Evolutionary conservation across 2,329 filamentous ascomycete genomes (phyloP), one percentile per base, ranked within the genome.

Genomic region (Thermomyces lanuginosus): DNA sequence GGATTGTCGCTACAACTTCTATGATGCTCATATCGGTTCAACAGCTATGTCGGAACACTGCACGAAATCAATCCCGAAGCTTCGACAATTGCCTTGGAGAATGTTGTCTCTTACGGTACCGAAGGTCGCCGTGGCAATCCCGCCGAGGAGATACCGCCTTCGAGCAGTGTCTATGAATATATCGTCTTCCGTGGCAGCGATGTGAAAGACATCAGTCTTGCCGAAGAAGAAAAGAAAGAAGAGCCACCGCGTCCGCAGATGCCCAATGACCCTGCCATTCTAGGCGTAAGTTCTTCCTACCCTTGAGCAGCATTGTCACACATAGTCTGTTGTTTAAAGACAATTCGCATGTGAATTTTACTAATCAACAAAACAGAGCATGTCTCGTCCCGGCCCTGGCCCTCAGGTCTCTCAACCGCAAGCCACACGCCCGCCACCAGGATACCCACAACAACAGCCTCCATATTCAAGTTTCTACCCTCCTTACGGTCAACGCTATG

Each of bases 1-100:
- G 12, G 8, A 18, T 5, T 18, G 8, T 16, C 8, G 6, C 9
- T 6, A 4, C 4, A 24, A n/a, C 15, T 13, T 20, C 14, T 13
- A 11, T 24, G 21, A 12, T 13, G 3, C 38, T 28, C 40, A 55
- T 60, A 37, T 60, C 53, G 36, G 27, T 35, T 30, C 32, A 29
- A 32, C 47, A 93, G 84, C 58, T 95, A 95, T 62, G 81, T 92
- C 48, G 89, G 89, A 41, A 86, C 79, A 29, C 73, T 98, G 27
- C 83, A 93, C 60, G 81, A 93, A 55, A 98, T 98, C 69, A 93
- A 93, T 58, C 92, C 86, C 36, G 84, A 92, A 55, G 79, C 82
- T 43, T 91, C 86, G 24, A 95, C 89, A 38, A 91, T 98, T 46
- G 91, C 89, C 21, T 73, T 98, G 38, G 84, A 98, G 53, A 86